Conservation (phyloP, 306 rosid species). For the Vigna unguiculata region DNA sequence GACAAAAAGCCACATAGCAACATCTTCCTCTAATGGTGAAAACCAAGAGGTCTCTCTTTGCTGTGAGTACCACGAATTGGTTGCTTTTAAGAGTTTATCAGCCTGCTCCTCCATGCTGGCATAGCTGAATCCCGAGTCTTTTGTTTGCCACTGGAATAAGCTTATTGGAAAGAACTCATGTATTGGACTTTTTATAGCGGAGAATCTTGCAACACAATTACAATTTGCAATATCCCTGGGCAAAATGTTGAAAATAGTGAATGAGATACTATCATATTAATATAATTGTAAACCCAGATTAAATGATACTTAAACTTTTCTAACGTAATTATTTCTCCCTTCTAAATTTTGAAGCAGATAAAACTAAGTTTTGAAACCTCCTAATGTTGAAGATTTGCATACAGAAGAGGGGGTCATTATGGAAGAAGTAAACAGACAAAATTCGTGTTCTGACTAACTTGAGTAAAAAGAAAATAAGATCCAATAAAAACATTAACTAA, state of each 20-base stretch:
- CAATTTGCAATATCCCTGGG: slow-evolving; percentile 80
- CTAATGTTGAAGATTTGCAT: slow-evolving; percentile 16
- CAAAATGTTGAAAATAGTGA: slow-evolving; percentile 36
- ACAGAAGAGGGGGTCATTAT: not conserved
- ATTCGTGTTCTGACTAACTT: slow-evolving; percentile 2
- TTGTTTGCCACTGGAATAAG: slow-evolving; percentile 59
- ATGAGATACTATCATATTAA: slow-evolving; percentile 45
- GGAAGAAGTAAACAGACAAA: slow-evolving; percentile 3
- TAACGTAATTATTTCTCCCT: slow-evolving; percentile 29
- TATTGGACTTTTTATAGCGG: slow-evolving; percentile 60
- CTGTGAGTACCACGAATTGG: slow-evolving; percentile 55
- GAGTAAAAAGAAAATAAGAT: slow-evolving; percentile 26
- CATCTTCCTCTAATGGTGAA: slow-evolving; percentile 52
- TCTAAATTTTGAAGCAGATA: slow-evolving; percentile 19
- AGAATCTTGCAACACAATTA: slow-evolving; percentile 64
- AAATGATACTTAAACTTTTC: slow-evolving; percentile 11
- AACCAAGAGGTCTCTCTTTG: slow-evolving; percentile 43
- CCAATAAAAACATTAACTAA: not conserved
- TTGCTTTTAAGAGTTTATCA: slow-evolving; percentile 60
- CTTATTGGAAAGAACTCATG: slow-evolving; percentile 71
- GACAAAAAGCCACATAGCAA: slow-evolving; percentile 81
- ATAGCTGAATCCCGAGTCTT: slow-evolving; percentile 48
- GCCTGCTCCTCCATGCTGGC: slow-evolving; percentile 52
- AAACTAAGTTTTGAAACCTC: slow-evolving; percentile 24
- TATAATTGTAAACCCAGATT: slow-evolving; percentile 18